These are phyloP conservation scores for Suillus spraguei DNA, from an alignment of 768 basidiomycete species.

Conservation along the genomic window DNA sequence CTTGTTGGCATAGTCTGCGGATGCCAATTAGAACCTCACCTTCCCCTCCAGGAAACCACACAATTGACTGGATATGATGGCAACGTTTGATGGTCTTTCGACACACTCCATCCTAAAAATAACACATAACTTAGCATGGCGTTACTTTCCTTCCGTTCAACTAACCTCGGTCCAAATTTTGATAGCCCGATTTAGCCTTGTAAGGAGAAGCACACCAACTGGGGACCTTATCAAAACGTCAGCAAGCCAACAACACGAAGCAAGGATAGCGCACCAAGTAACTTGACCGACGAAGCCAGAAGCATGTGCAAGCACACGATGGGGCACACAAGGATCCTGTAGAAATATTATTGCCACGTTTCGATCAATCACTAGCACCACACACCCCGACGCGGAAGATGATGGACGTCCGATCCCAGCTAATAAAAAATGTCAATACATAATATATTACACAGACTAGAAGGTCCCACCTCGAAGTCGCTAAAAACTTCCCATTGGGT, in stretches of 20 bases:
- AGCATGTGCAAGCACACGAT: conserved; percentile 66
- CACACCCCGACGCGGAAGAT: conserved; percentile 68
- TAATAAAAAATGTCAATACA: conserved; percentile 23
- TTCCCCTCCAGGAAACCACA: conserved; percentile 69
- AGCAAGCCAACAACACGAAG: conserved; percentile 1
- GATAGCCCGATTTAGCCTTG: conserved; percentile 63
- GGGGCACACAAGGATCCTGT: conserved; percentile 59
- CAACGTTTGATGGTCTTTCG: conserved; percentile 63
- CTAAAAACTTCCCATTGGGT: conserved; percentile 72
- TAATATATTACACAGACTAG: background rate
- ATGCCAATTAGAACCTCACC: conserved; percentile 35
- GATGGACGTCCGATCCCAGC: conserved; percentile 72
- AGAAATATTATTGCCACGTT: background rate
- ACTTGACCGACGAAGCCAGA: conserved; percentile 78
- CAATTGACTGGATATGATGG: conserved; percentile 58
- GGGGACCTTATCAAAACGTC: conserved; percentile 54
- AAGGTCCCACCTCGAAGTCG: conserved; percentile 61
- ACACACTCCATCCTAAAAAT: conserved; percentile 64
- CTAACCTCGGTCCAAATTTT: conserved; percentile 74
- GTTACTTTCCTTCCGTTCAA: no score
- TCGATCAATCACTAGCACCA: conserved; percentile 10
- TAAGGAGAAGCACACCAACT: conserved; percentile 59
- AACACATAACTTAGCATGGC: background rate
- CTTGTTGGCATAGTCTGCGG: background rate
- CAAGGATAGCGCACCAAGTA: conserved; percentile 52